phyloP scores from a whole-genome alignment of 139 green algal genomes.

The Astrephomene gubernaculifera region DNA sequence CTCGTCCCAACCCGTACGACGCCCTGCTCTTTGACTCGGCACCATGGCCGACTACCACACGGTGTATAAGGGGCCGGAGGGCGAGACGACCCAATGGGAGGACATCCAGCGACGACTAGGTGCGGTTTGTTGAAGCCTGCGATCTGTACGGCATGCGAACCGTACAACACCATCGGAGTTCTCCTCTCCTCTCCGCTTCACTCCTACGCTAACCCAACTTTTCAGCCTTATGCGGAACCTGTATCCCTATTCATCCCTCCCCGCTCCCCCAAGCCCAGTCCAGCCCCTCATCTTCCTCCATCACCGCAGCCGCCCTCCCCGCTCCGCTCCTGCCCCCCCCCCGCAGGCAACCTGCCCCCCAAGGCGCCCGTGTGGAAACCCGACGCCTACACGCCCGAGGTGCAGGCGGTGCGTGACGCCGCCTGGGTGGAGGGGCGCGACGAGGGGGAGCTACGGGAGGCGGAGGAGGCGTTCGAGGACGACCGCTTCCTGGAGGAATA shows the following conservation, averaged over 20 bases:
- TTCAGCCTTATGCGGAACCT: too few relatives aligned
- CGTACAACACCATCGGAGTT: too few relatives aligned
- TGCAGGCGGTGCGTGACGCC: constrained; percentile 54
- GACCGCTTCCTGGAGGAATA: constrained; percentile 84
- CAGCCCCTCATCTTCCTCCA: too few relatives aligned
- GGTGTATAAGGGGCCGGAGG: constrained; percentile 69
- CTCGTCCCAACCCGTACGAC: too few relatives aligned
- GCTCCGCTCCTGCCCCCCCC: neutral
- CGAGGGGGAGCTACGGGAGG: constrained; percentile 68
- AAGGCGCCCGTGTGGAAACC: constrained; percentile 74
- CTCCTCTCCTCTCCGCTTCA: too few relatives aligned
- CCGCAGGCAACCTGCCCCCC: constrained; percentile 72
- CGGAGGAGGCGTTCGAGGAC: constrained; percentile 85
- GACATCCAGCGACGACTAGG: constrained; percentile 75
- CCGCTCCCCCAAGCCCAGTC: too few relatives aligned
- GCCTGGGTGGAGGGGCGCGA: constrained; percentile 66
- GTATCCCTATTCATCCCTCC: too few relatives aligned
- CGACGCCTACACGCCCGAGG: constrained; percentile 66
- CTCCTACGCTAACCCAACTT: too few relatives aligned
- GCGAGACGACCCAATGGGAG: constrained; percentile 89
- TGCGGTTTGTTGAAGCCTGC: neutral
- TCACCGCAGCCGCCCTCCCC: too few relatives aligned
- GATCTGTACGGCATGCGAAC: too few relatives aligned
- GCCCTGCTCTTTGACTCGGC: too few relatives aligned
- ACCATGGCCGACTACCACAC: constrained; percentile 85